These are phyloP conservation scores for Aspergillus brunneoviolaceus DNA, from an alignment of 2,329 filamentous ascomycete species.

Conservation along the genomic window DNA sequence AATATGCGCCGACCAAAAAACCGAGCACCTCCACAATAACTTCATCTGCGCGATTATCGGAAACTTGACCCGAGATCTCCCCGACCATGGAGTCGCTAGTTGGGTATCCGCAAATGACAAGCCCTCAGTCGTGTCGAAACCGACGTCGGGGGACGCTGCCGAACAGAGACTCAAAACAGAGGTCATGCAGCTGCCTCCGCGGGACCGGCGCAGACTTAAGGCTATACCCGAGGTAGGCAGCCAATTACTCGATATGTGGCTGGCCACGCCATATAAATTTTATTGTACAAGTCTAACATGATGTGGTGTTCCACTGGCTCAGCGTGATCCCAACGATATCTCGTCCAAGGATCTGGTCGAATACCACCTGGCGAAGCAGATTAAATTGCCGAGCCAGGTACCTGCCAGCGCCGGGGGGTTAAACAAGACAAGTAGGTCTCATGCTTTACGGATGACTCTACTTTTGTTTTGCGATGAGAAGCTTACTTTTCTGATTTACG, in stretches of 20 bases:
- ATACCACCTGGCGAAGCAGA: conserved; percentile 47
- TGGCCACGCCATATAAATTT: not conserved
- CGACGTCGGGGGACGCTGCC: conserved; percentile 58
- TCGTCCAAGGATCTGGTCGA: conserved; percentile 40
- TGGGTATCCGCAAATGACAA: conserved; percentile 64
- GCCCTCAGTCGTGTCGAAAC: conserved; percentile 49
- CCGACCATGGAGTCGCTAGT: conserved; percentile 61
- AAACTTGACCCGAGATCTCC: conserved; percentile 60
- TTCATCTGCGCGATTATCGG: conserved; percentile 59
- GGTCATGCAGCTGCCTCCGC: conserved; percentile 61
- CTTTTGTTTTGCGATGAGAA: conserved; percentile 11
- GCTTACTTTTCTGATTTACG: conserved; percentile 18
- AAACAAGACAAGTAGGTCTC: conserved; percentile 70
- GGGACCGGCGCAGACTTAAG: conserved; percentile 61
- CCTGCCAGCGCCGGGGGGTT: conserved; percentile 70
- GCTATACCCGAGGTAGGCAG: conserved; percentile 50
- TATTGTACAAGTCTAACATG: conserved; percentile 10
- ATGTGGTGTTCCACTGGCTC: not conserved
- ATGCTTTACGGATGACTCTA: not conserved
- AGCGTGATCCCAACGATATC: conserved; percentile 39
- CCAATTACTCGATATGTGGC: not conserved
- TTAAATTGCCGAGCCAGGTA: conserved; percentile 59
- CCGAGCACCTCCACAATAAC: conserved; percentile 62
- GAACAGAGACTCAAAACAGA: conserved; percentile 64
- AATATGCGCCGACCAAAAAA: conserved; percentile 52